Base-by-base conservation (phyloP, 202 grass and related monocot genomes). In the Sporobolus alterniflorus region DNA sequence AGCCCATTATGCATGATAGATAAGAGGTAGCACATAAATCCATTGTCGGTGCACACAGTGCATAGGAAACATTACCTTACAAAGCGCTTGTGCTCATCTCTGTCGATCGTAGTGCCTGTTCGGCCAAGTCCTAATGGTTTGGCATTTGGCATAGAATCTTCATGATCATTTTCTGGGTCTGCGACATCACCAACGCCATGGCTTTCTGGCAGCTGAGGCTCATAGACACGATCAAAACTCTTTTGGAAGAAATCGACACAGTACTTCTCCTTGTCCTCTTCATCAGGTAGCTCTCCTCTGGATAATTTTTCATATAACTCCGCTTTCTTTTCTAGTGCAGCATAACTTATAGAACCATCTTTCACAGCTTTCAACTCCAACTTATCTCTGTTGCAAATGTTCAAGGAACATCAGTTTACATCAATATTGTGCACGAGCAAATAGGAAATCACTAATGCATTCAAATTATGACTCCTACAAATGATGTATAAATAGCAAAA, bases 211-310 rank as follows among this genome's bases (percentile, higher is more conserved):
- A 84, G 84, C 78, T 75, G 77, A 29, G 83, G 73, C 64, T 86
- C 85, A n/a, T 86, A 73, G 26, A 92, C 83, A 63, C 72, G 83
- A 82, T 92, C 83, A 3, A 88, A 85, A 84, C 62, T 79, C 84
- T 99, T 99, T 47, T 84, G 85, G 89, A 96, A 99, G 78, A 99
- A 99, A 84, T 99, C 96, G 9, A 99, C 96, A 72, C 96, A 99
- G 73, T 96, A 99, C 71, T 92, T 96, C 83, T 99, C 96, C 25
- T 78, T 90, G 10, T 99, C 96, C 80, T 99, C 93, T 85, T 99
- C 96, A 81, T 96, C 89, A 74, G 96, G 83, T 54, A 99, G 74
- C 67, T 91, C 83, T 0, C 96, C 93, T 88, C 83, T 90, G 22
- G 83, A 66, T 66, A 99, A 74, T 84, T 96, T 96, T 50, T 96